phyloP scores from a whole-genome alignment of 768 basidiomycete genomes.

The Lentinula aciculospora region DNA sequence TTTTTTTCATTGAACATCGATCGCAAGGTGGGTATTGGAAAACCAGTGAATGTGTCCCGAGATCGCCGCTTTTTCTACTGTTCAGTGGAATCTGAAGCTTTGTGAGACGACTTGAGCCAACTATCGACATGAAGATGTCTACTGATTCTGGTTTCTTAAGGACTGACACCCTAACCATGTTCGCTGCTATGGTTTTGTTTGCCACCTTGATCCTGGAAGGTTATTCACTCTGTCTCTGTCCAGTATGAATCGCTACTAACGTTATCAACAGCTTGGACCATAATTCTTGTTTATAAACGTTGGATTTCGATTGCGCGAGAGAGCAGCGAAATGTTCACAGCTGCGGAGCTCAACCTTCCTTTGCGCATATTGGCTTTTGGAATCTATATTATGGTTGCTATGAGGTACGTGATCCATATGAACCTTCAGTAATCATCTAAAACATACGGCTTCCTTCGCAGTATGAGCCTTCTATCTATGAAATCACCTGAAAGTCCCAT shows the following conservation, averaged over 20 bases:
- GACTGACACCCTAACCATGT: conserved; percentile 33
- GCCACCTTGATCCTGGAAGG: conserved; percentile 34
- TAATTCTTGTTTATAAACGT: conserved; percentile 31
- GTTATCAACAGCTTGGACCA: conserved; percentile 31
- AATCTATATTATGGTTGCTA: conserved; percentile 32
- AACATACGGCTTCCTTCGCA: conserved; percentile 11
- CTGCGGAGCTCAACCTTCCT: conserved; percentile 37
- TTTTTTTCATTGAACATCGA: not conserved
- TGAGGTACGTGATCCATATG: conserved; percentile 28
- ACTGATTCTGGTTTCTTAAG: conserved; percentile 9
- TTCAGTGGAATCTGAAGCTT: conserved; percentile 28
- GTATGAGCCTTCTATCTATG: conserved; percentile 41
- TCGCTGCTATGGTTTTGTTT: conserved; percentile 33
- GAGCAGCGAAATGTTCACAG: conserved; percentile 13
- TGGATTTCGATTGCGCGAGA: conserved; percentile 21
- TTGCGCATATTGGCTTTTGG: conserved; percentile 42
- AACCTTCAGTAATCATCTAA: not conserved
- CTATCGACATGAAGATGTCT: not conserved
- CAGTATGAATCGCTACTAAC: not conserved
- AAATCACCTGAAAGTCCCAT: conserved; percentile 36
- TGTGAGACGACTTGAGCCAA: conserved; percentile 22
- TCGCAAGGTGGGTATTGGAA: conserved; percentile 29
- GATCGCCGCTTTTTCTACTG: conserved; percentile 48
- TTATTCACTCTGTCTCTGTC: conserved; percentile 8
- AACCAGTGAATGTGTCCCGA: conserved; percentile 33